Percentiles rank a stretch among this genome's conserved stretches.
Conservation (phyloP, 2,329 filamentous ascomycete species). For the Pestalotiopsis sp. region DNA sequence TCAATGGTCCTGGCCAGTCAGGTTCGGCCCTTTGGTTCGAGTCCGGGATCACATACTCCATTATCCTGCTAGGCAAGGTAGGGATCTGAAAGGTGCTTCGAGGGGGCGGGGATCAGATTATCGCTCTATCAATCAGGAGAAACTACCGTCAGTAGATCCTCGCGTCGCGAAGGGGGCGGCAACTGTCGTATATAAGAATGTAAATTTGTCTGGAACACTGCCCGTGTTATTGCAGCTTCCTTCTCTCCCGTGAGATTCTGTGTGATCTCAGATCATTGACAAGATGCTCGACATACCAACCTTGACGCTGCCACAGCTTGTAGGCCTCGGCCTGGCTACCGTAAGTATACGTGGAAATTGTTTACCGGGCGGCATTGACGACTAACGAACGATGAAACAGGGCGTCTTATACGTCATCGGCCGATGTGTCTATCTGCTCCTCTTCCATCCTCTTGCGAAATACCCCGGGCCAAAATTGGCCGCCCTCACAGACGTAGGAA, state of each 20-base stretch:
- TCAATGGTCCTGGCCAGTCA: neutral
- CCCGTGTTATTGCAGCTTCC: neutral
- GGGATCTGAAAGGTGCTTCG: neutral
- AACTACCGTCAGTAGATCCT: neutral
- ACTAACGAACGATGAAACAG: neutral
- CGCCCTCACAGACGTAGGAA: slow-evolving; percentile 24
- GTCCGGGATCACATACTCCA: neutral
- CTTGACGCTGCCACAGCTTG: neutral
- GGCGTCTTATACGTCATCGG: slow-evolving; percentile 15
- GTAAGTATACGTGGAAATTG: neutral
- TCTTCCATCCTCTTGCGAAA: slow-evolving; percentile 28
- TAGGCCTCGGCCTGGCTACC: neutral
- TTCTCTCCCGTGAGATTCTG: neutral
- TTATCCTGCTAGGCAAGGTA: neutral
- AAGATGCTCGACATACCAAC: neutral
- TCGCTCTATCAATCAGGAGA: neutral
- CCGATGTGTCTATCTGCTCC: slow-evolving; percentile 24
- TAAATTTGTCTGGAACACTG: neutral
- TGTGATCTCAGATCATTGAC: neutral
- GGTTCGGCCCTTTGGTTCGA: neutral
- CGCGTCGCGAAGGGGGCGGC: neutral
- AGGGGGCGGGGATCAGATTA: neutral
- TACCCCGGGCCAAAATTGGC: slow-evolving; percentile 28
- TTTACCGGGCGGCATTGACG: neutral
- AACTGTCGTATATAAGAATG: neutral